Base-by-base conservation (phyloP, 176 grass and related monocot genomes). In the Cymbopogon citratus region DNA sequence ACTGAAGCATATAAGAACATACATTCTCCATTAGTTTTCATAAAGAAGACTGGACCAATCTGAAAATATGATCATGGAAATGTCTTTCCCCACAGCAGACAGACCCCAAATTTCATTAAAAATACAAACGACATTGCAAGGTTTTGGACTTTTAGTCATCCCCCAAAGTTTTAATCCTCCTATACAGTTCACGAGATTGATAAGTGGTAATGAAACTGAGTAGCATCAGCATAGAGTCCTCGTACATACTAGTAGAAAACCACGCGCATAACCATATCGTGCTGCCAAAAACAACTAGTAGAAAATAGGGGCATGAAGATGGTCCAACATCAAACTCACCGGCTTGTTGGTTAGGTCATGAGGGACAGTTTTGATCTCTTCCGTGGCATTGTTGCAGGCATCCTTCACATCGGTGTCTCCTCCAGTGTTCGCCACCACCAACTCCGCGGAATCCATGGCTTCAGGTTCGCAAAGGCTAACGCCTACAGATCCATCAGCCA, bases 1-100 rank as follows among this genome's bases (percentile, higher is more conserved):
- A 85, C 92, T 98, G 84, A 70, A 94, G 86, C 38, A 81, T 5
- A 82, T 14, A 86, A 18, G 1, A 36, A 39, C 12, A 46, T 16
- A 82, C 4, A 79, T 49, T 24, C 19, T 46, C 5, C 40, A 29
- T 69, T 79, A 71, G 18, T 62, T 62, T 78, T 23, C 36, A 36
- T 15, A 8, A 6, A 27, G 5, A 2, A 68, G 64, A 46, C 36
- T 15, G 31, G 38, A 26, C 23, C 14, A 9, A 71, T 35, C 16
- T 63, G 52, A 70, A 81, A n/a, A 76, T 34, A 6, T 63, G 41
- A 41, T 76, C 29, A 69, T 7, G 8, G 40, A 9, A 56, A 59
- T 59, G n/a, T 8, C 21, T 59, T 59, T 59, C 24, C 18, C 54
- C 54, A 11, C 9, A 11, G 54, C n/a, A 59, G 9, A 24, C 54